These are phyloP conservation scores for Cercospora sesami DNA, from an alignment of 2,329 filamentous ascomycete species.

Conservation along the genomic window DNA sequence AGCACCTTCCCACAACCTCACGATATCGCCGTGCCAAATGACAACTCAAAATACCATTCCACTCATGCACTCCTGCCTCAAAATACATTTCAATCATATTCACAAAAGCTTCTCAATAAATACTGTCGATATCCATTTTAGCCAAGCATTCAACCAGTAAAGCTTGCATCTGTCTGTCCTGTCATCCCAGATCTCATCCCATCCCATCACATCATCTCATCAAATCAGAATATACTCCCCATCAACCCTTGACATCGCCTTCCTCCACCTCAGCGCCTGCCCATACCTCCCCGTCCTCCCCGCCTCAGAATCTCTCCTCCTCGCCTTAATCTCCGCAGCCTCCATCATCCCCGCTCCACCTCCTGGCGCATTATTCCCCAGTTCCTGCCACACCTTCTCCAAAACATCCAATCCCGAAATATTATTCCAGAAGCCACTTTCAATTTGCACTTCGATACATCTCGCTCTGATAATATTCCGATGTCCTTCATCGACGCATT, in stretches of 20 bases:
- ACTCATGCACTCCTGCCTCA: background rate
- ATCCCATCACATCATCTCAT: constrained; percentile 46
- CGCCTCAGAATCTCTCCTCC: constrained; percentile 33
- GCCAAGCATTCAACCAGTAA: background rate
- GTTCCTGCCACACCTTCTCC: constrained; percentile 72
- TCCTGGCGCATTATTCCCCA: constrained; percentile 28
- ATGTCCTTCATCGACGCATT: constrained; percentile 79
- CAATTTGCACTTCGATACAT: constrained; percentile 81
- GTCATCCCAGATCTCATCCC: background rate
- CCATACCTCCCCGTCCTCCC: constrained; percentile 34
- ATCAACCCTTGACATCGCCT: constrained; percentile 52
- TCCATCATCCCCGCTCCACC: constrained; percentile 14
- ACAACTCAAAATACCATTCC: background rate
- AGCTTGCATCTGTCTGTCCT: background rate
- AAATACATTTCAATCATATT: background rate
- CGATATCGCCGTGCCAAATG: too few relatives aligned
- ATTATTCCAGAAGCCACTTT: constrained; percentile 93
- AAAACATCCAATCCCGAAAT: constrained; percentile 80
- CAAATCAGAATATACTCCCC: constrained; percentile 54
- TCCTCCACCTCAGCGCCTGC: constrained; percentile 52
- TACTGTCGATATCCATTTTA: constrained; percentile 8
- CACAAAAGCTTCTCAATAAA: background rate
- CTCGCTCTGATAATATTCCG: constrained; percentile 75
- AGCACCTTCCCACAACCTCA: too few relatives aligned
- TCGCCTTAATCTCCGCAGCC: constrained; percentile 32